Evolutionary conservation across 1,284 basidiomycete genomes (phyloP), one percentile per base, ranked within the genome.

Genomic region (Paramarasmius palmivorus): DNA sequence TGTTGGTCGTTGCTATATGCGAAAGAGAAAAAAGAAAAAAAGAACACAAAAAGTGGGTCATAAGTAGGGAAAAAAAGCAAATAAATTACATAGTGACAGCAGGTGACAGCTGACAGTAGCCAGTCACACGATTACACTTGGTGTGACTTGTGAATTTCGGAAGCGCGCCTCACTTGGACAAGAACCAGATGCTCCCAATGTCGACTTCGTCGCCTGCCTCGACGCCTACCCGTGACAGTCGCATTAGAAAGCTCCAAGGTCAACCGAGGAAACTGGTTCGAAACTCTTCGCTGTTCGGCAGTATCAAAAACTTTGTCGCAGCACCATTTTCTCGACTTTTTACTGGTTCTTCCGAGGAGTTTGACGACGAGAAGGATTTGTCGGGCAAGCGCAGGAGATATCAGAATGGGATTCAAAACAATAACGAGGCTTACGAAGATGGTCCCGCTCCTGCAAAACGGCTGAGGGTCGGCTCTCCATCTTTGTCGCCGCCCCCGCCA

Each of bases 261-360:
- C 55, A 48, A 34, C 45, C 53, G 26, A 52, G 44, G 29, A 17
- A 50, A 36, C 34, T 57, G 3, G 51, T 52, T 61, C 80, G 82
- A 20, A 73, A 75, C 57, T 76, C 73, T 17, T 82, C 82, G 29
- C 72, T 84, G 58, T 64, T 84, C 49, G 81, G 79, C 44, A 66
- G 80, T 37, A 75, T 88, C 66, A 87, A 81, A 73, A 81, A 74
- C 68, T 73, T 87, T 65, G 83, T 88, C 58, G 77, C 83, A 17
- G 80, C 82, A 14, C 83, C 86, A 12, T 57, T 57, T 46, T 39
- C 55, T 15, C 51, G 55, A 38, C 52, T 57, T 42, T 74, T 88
- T 58, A 73, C 57, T 86, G 86, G 84, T 77, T 86, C 58, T 67
- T 68, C 58, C 67, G 75, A 80, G 61, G 79, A 78, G 57, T 78